Conservation (phyloP, 2,329 filamentous ascomycete species). For the Phyllosticta capitalensis region DNA sequence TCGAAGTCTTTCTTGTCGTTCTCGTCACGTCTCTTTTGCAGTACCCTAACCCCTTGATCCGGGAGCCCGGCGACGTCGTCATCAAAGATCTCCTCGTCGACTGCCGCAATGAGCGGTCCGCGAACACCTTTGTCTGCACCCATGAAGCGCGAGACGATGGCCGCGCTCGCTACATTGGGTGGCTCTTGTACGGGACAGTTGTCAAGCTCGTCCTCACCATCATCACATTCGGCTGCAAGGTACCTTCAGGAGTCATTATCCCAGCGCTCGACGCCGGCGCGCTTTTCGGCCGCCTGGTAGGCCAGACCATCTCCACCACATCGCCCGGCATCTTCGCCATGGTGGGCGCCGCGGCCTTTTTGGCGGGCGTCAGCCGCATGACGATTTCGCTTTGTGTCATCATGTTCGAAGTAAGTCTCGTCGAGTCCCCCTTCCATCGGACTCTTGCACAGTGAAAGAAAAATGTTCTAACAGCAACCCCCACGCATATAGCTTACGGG, state of each 20-base stretch:
- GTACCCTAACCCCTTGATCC: constrained; percentile 46
- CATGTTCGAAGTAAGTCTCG: constrained; percentile 42
- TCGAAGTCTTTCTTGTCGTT: constrained; percentile 47
- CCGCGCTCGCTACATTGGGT: constrained; percentile 38
- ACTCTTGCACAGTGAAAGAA: not conserved
- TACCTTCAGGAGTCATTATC: constrained; percentile 52
- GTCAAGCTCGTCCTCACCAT: constrained; percentile 48
- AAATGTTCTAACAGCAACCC: not conserved
- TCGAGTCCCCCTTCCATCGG: not conserved
- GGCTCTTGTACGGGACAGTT: constrained; percentile 43
- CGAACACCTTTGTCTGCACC: constrained; percentile 40
- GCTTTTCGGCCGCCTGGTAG: constrained; percentile 48
- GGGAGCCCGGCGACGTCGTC: constrained; percentile 46
- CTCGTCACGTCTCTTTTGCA: constrained; percentile 45
- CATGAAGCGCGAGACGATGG: constrained; percentile 32
- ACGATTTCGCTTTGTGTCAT: constrained; percentile 50
- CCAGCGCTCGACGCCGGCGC: constrained; percentile 49
- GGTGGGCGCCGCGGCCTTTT: constrained; percentile 50
- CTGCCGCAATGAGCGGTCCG: constrained; percentile 32
- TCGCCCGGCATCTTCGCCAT: constrained; percentile 53
- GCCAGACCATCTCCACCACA: constrained; percentile 34
- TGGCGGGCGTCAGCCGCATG: constrained; percentile 50
- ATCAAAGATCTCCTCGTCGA: constrained; percentile 50
- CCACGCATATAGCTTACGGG: constrained; percentile 38
- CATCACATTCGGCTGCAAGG: constrained; percentile 51